A percentile compares a stretch with the other conserved stretches of the same genome.
These are phyloP conservation scores for Tolypocladium endophyticum DNA, from an alignment of 2,329 filamentous ascomycete species.

Conservation along the genomic window DNA sequence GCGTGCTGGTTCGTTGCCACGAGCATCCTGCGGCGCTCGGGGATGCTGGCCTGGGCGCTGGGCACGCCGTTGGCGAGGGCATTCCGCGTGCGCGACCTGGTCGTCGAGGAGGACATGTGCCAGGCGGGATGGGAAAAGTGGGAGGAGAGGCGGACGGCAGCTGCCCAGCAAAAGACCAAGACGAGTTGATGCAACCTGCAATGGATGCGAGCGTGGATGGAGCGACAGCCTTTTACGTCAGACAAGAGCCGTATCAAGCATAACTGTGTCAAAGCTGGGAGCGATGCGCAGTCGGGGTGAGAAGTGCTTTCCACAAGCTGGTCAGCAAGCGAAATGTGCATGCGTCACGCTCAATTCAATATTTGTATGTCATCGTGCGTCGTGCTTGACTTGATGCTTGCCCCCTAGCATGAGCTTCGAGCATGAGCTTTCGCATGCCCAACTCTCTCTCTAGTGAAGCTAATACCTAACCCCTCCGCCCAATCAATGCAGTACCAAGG, in stretches of 20 bases:
- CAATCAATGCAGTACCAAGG: too few relatives aligned
- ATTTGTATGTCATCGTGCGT: neutral
- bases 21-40: conserved; percentile 51
- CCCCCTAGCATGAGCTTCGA: too few relatives aligned
- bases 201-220: neutral
- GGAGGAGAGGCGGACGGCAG: conserved; percentile 44
- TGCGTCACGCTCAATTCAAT: neutral
- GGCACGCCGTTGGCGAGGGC: conserved; percentile 53
- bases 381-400: neutral
- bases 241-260: neutral
- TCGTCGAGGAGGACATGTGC: conserved; percentile 77
- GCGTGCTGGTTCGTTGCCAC: conserved; percentile 71
- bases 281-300: neutral
- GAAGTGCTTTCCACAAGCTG: neutral
- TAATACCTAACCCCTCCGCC: neutral
- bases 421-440: neutral
- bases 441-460: neutral
- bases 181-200: conserved; percentile 8
- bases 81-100: conserved; percentile 70
- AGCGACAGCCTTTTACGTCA: neutral
- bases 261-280: neutral
- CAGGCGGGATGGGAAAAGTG: conserved; percentile 93
- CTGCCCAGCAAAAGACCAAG: conserved; percentile 19
- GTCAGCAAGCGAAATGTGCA: neutral
- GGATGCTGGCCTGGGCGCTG: conserved; percentile 63